Conservation (phyloP, 345 rosid genomes). For the Murraya koenigii region DNA sequence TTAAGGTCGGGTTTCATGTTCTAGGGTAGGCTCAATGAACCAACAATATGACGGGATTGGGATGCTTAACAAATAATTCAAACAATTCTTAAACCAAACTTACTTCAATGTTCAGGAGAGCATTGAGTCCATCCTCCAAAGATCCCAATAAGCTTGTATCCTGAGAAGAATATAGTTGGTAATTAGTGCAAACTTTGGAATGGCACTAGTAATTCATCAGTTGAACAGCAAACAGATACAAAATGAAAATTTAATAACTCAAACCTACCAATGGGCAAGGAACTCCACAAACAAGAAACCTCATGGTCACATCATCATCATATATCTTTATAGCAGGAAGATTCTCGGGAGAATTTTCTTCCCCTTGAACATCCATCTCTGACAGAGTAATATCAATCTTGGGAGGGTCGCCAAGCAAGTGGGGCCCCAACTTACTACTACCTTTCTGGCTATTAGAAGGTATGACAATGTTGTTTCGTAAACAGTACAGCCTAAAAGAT, state of each 20-base stretch:
- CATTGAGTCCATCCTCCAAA: slow-evolving; percentile 89
- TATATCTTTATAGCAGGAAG: slow-evolving; percentile 90
- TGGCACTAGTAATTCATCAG: slow-evolving; percentile 8
- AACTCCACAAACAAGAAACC: slow-evolving; percentile 88
- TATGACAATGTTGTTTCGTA: slow-evolving; percentile 29
- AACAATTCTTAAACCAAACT: slow-evolving; percentile 31
- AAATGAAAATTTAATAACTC: slow-evolving; percentile 13
- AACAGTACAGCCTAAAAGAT: slow-evolving; percentile 79
- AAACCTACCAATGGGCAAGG: slow-evolving; percentile 59
- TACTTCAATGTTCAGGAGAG: slow-evolving; percentile 94
- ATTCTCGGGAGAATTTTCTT: slow-evolving; percentile 65
- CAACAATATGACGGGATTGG: not conserved
- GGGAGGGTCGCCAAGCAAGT: slow-evolving; percentile 87
- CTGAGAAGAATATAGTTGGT: slow-evolving; percentile 40
- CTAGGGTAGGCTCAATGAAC: not conserved
- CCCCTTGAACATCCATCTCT: slow-evolving; percentile 63
- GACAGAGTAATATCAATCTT: slow-evolving; percentile 67
- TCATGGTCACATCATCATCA: slow-evolving; percentile 84
- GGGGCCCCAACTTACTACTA: slow-evolving; percentile 55
- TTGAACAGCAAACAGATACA: slow-evolving; percentile 17
- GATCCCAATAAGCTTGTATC: slow-evolving; percentile 63
- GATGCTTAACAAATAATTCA: not conserved
- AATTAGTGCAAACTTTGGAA: slow-evolving; percentile 15
- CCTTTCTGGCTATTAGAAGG: slow-evolving; percentile 44
- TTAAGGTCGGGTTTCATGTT: not conserved